Percentiles rank a stretch among this genome's conserved stretches.
phyloP scores from a whole-genome alignment of 2,329 filamentous ascomycete species.

The Fusarium camptoceras region DNA sequence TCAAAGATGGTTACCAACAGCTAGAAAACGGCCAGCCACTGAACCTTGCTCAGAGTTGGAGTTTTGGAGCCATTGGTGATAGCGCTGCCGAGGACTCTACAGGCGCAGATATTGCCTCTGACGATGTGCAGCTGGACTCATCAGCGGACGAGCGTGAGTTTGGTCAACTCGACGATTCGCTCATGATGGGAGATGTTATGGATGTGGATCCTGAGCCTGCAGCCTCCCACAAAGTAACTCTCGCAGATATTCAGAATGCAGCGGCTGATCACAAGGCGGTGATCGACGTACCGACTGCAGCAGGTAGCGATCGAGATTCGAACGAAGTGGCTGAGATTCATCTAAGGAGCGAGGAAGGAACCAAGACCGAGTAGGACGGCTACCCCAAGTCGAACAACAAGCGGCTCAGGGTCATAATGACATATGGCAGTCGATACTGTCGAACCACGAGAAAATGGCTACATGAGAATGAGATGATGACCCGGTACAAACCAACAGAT shows the following conservation, averaged over 20 bases:
- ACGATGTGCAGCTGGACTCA: constrained; percentile 58
- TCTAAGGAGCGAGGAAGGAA: constrained; percentile 55
- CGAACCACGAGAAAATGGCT: constrained; percentile 34
- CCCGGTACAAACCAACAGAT: constrained; percentile 16
- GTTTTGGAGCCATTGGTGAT: constrained; percentile 55
- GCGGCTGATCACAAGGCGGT: constrained; percentile 53
- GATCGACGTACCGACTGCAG: constrained; percentile 55
- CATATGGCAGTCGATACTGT: constrained; percentile 22
- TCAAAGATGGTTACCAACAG: constrained; percentile 51
- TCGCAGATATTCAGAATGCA: constrained; percentile 49
- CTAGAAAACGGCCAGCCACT: constrained; percentile 48
- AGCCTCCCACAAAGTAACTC: constrained; percentile 27
- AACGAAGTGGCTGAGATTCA: constrained; percentile 64
- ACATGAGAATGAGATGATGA: constrained; percentile 30
- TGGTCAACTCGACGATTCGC: constrained; percentile 42
- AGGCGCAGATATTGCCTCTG: constrained; percentile 55
- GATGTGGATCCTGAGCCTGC: constrained; percentile 29
- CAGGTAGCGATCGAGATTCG: constrained; percentile 53
- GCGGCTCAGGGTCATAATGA: constrained; percentile 16
- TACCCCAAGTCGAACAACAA: constrained; percentile 24
- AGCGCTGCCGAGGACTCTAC: constrained; percentile 50
- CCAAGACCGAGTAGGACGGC: constrained; percentile 40
- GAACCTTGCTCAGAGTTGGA: constrained; percentile 58
- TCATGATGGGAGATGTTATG: constrained; percentile 45
- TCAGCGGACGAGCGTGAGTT: constrained; percentile 52